A percentile compares a stretch with the other conserved stretches of the same genome.
These are phyloP conservation scores for Purpureocillium takamizusanense DNA, from an alignment of 2,329 filamentous ascomycete genomes.

Conservation along the genomic window DNA sequence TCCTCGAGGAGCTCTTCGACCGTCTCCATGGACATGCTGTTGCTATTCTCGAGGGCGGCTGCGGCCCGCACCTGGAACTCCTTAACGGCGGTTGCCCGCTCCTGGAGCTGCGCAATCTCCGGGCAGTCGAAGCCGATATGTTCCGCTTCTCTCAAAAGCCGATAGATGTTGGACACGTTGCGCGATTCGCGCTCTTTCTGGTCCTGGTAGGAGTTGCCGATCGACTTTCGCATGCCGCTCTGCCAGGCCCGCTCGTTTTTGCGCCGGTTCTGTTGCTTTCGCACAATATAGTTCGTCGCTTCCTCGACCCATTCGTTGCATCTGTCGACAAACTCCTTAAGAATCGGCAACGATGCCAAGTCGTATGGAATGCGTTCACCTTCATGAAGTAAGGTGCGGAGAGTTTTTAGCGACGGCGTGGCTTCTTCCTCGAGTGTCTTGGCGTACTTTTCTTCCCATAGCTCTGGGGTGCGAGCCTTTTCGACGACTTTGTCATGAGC, in stretches of 20 bases:
- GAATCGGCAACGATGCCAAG: conserved; percentile 68
- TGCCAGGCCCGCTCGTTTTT: conserved; percentile 89
- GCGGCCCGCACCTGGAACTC: conserved; percentile 73
- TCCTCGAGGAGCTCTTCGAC: conserved; percentile 88
- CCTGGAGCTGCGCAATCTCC: conserved; percentile 77
- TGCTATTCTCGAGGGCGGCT: conserved; percentile 57
- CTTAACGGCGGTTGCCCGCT: conserved; percentile 76
- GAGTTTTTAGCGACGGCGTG: conserved; percentile 74
- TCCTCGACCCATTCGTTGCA: conserved; percentile 98
- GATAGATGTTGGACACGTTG: conserved; percentile 80
- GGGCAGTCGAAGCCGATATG: conserved; percentile 87
- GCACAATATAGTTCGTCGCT: conserved; percentile 89
- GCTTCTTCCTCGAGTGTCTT: conserved; percentile 75
- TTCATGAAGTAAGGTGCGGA: conserved; percentile 79
- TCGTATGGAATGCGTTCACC: conserved; percentile 94
- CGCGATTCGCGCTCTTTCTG: conserved; percentile 78
- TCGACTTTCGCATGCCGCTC: conserved; percentile 61
- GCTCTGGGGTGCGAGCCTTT: conserved; percentile 75
- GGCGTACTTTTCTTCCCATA: conserved; percentile 86
- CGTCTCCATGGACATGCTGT: conserved; percentile 56
- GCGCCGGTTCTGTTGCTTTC: conserved; percentile 93
- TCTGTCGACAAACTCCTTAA: conserved; percentile 85
- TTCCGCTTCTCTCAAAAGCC: conserved; percentile 74
- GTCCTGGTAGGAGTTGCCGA: conserved; percentile 47
- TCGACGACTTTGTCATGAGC: conserved; percentile 72